Percentiles rank a stretch among this genome's conserved stretches.
Conservation (phyloP, 2,329 filamentous ascomycete genomes). For the Decorospora gaudefroyi region DNA sequence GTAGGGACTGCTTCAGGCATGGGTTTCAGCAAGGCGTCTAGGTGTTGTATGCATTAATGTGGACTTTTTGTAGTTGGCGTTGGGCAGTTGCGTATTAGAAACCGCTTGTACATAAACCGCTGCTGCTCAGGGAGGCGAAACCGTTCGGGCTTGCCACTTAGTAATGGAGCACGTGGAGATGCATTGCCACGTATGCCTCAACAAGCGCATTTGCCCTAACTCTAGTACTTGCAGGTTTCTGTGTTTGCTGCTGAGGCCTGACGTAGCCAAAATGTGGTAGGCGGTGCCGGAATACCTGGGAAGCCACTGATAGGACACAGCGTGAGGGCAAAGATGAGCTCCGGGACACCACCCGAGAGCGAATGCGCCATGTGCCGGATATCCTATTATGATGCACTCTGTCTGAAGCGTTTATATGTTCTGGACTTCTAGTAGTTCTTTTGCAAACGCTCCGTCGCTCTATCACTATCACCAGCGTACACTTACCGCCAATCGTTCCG, state of each 20-base stretch:
- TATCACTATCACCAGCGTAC: slow-evolving; percentile 6
- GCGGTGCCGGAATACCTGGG: slow-evolving; percentile 10
- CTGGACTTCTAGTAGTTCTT: neutral
- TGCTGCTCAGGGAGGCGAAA: neutral
- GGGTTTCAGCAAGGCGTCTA: slow-evolving; percentile 13
- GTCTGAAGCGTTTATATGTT: neutral
- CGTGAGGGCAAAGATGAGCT: no score
- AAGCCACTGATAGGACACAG: slow-evolving; percentile 3
- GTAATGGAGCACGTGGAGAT: neutral
- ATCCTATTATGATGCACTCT: neutral
- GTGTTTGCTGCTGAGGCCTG: slow-evolving; percentile 15
- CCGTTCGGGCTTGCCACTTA: neutral
- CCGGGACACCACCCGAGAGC: no score
- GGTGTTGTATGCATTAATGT: slow-evolving; percentile 6
- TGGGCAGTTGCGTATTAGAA: slow-evolving; percentile 2
- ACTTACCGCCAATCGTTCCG: slow-evolving; percentile 33
- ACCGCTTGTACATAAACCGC: slow-evolving; percentile 3
- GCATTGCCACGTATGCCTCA: slow-evolving; percentile 1
- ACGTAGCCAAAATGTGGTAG: slow-evolving; percentile 31
- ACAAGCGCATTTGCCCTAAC: neutral
- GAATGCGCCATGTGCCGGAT: slow-evolving; percentile 5
- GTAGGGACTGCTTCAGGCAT: neutral
- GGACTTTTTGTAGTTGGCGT: slow-evolving; percentile 1
- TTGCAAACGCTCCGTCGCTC: neutral
- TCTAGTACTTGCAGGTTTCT: slow-evolving; percentile 21